These are phyloP conservation scores for Erythrobasidium hasegawianum DNA, from an alignment of 1,284 basidiomycete species.

Conservation along the genomic window DNA sequence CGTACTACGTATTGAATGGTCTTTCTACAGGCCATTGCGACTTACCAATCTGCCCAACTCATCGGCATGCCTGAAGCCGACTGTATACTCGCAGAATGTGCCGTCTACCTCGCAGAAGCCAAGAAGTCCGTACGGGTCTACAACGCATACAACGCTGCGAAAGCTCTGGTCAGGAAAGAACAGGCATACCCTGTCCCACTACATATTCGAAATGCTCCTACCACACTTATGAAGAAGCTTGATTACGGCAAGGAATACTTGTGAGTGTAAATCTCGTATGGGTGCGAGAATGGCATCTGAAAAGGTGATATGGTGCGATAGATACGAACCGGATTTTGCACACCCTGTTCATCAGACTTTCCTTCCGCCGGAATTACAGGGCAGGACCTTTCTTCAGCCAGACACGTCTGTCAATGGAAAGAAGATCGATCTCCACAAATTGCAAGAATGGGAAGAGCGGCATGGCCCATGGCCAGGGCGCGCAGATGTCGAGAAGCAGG, in stretches of 20 bases:
- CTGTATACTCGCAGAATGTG: constrained; percentile 64
- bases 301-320: too few relatives aligned
- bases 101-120: constrained; percentile 75
- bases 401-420: constrained; percentile 59
- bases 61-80: constrained; percentile 67
- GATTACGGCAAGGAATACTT: constrained; percentile 68
- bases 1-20: too few relatives aligned
- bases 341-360: constrained; percentile 55
- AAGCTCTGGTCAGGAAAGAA: constrained; percentile 37
- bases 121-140: constrained; percentile 78
- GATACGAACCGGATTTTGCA: constrained; percentile 72
- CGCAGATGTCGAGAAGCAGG: background rate
- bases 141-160: constrained; percentile 62
- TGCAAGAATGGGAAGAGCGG: constrained; percentile 66
- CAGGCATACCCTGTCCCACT: constrained; percentile 68
- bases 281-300: too few relatives aligned
- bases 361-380: constrained; percentile 51
- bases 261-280: too few relatives aligned
- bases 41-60: constrained; percentile 70
- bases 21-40: constrained; percentile 67
- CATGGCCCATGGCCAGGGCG: background rate
- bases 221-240: constrained; percentile 71
- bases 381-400: constrained; percentile 56
- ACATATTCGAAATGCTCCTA: constrained; percentile 81
- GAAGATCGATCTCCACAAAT: constrained; percentile 65